A percentile compares a stretch with the other conserved stretches of the same genome.
Conservation (phyloP, 352 stramenopile species). For the Phytophthora meadii region DNA sequence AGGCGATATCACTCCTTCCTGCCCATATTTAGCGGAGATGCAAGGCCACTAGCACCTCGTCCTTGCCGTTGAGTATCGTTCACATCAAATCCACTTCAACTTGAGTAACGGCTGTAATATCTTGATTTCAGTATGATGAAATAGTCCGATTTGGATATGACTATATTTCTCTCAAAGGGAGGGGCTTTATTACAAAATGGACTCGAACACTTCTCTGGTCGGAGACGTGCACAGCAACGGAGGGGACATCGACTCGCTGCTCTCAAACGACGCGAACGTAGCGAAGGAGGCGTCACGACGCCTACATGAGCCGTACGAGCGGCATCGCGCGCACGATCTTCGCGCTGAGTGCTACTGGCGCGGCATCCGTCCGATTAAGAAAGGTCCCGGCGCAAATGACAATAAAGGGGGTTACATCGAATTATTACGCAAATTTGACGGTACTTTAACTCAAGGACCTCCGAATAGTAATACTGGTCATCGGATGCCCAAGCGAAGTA, state of each 20-base stretch:
- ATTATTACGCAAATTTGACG: slow-evolving; percentile 70
- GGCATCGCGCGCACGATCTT: slow-evolving; percentile 74
- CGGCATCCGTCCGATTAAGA: slow-evolving; percentile 80
- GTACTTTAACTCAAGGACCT: slow-evolving; percentile 24
- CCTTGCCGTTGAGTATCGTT: slow-evolving; percentile 26
- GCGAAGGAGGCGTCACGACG: slow-evolving; percentile 42
- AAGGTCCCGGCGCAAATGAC: slow-evolving; percentile 84
- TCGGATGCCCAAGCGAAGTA: slow-evolving; percentile 32
- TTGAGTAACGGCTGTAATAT: neutral
- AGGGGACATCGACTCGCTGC: slow-evolving; percentile 75
- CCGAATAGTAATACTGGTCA: slow-evolving; percentile 15
- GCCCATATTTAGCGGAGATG: slow-evolving; percentile 16
- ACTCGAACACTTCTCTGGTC: slow-evolving; percentile 35
- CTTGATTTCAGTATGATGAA: too few relatives aligned
- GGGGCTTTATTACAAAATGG: slow-evolving; percentile 20
- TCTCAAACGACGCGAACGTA: slow-evolving; percentile 47
- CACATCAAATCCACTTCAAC: slow-evolving; percentile 9
- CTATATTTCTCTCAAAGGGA: too few relatives aligned
- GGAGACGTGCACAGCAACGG: slow-evolving; percentile 54
- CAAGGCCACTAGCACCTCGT: slow-evolving; percentile 2
- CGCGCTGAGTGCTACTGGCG: slow-evolving; percentile 83
- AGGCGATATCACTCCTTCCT: neutral
- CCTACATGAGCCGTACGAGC: slow-evolving; percentile 76
- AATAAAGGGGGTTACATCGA: slow-evolving; percentile 86
- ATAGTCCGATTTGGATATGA: too few relatives aligned